A percentile compares a stretch with the other conserved stretches of the same genome.
phyloP scores from a whole-genome alignment of 257 asterid species.

The Striga asiatica region DNA sequence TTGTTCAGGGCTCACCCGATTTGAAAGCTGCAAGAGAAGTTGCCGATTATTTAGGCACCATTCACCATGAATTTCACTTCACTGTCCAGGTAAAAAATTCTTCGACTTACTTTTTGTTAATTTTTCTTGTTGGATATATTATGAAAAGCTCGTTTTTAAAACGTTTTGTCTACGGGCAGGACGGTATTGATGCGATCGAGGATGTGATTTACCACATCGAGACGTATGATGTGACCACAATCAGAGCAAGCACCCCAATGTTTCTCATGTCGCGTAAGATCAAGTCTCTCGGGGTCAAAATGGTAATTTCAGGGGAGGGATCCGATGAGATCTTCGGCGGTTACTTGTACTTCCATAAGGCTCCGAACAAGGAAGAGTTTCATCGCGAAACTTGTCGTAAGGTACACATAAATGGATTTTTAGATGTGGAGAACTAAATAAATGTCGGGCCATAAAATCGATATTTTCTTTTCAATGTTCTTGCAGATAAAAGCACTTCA shows the following conservation, averaged over 20 bases:
- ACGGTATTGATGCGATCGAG: conserved; percentile 96
- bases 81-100: conserved; percentile 35
- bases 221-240: conserved; percentile 92
- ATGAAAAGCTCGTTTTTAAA: too few relatives aligned
- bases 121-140: background rate
- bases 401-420: too few relatives aligned
- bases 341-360: conserved; percentile 82
- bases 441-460: too few relatives aligned
- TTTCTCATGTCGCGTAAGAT: conserved; percentile 96
- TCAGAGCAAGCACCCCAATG: conserved; percentile 98
- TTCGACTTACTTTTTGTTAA: background rate
- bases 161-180: too few relatives aligned
- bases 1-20: conserved; percentile 88
- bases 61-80: conserved; percentile 93
- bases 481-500: conserved; percentile 90
- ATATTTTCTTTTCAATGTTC: too few relatives aligned
- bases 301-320: conserved; percentile 97
- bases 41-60: conserved; percentile 85
- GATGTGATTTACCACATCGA: conserved; percentile 91
- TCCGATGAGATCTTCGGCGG: conserved; percentile 97
- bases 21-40: conserved; percentile 90
- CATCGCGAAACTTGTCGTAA: conserved; percentile 83
- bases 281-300: conserved; percentile 88
- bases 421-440: too few relatives aligned
- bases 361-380: conserved; percentile 89